Evolutionary conservation across 2,329 filamentous ascomycete species (phyloP), one percentile per base, ranked within the genome.

Genomic region (Penicillium janthinellum): DNA sequence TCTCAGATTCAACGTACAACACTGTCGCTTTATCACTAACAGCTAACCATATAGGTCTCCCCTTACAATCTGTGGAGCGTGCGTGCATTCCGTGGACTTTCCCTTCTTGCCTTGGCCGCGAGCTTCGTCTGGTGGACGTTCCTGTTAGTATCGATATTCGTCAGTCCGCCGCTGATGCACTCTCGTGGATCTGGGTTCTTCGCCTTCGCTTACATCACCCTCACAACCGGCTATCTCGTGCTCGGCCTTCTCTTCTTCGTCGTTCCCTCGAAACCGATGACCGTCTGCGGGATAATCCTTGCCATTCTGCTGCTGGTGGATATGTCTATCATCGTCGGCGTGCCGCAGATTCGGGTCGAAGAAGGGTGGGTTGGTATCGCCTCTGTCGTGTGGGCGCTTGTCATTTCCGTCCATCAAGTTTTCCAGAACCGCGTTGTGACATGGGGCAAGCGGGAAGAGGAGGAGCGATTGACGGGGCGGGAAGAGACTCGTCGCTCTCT

Each of bases 61-160:
- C 95, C 95, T 0, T 97, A 97, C 79, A 99, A 99, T 70, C 85
- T 98, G 39, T 96, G 92, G 89, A 91, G 87, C 60, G 90, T 99
- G 52, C 89, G 95, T 17, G 85, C 90, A 49, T 82, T 95, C 56
- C 87, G 92, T 72, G 91, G 88, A 71, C 75, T 95, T 61, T 94
- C 92, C 5, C 82, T 96, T 57, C 69, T 91, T 39, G 90, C 97
- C 71, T 82, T 94, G 20, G 75, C 87, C 54, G 73, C 93, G 67
- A 90, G 88, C 57, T 92, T 96, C 70, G 70, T 92, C n/a, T 98
- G 94, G 94, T 98, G 95, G 94, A 84, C 91, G 10, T 76, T 97
- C 56, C 82, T 96, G 37, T 83, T 99, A n/a, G 87, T 97, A 15
- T 92, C 91, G 57, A 87, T 90, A 65, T 99, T 99, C 78, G 88